phyloP scores from a whole-genome alignment of 257 asterid genomes.

The Solanum lycopersicoides region DNA sequence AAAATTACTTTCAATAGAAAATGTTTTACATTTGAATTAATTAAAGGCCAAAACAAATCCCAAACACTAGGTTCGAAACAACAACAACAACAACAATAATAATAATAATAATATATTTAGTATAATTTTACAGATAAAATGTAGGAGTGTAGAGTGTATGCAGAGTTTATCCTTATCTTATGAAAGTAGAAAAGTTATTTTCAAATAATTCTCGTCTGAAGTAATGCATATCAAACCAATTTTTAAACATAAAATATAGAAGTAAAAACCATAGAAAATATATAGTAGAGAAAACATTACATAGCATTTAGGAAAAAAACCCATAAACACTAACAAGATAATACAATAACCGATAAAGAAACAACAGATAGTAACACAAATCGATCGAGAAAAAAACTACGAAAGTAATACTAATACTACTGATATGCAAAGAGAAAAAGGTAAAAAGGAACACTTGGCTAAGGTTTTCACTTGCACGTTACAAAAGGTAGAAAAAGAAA shows the following conservation, averaged over 20 bases:
- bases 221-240: too few relatives aligned
- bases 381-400: accelerated
- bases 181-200: background rate
- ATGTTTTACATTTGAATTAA: background rate
- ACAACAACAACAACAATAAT: too few relatives aligned
- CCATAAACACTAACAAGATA: background rate
- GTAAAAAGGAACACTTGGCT: background rate
- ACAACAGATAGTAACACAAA: background rate
- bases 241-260: too few relatives aligned
- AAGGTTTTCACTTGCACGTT: background rate
- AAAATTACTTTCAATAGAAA: background rate
- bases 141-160: background rate
- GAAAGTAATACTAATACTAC: background rate
- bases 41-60: background rate
- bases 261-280: too few relatives aligned
- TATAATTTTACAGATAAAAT: background rate
- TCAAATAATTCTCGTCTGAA: too few relatives aligned
- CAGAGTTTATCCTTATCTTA: background rate
- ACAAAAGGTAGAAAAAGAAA: background rate
- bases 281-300: background rate
- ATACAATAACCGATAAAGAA: background rate
- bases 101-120: background rate
- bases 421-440: background rate
- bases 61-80: background rate
- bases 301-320: background rate